Percentiles rank a stretch among this genome's conserved stretches.
These are phyloP conservation scores for Ogataea trehaloabstinens DNA, from an alignment of 805 yeast species.

Conservation along the genomic window DNA sequence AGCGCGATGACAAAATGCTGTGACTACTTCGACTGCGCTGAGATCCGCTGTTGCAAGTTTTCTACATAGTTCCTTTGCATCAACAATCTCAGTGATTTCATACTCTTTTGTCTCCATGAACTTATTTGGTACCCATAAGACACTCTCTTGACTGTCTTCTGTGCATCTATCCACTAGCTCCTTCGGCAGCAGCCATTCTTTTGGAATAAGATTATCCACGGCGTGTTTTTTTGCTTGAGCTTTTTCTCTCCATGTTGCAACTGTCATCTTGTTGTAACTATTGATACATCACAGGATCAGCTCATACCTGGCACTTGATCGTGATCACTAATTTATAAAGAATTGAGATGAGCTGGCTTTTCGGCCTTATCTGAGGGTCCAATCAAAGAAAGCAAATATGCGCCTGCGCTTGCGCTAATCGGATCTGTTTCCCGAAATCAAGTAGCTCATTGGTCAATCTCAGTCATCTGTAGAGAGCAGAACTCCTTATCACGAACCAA, in stretches of 20 bases:
- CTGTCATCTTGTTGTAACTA: no score
- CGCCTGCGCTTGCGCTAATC: no score
- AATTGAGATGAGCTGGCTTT: no score
- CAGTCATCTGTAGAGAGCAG: no score
- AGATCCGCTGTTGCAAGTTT: background rate
- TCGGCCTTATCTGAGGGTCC: no score
- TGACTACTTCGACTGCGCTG: background rate
- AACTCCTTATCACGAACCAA: no score
- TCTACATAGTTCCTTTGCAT: background rate
- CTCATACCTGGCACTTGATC: no score
- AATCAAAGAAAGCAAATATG: no score
- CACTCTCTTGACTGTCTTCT: background rate
- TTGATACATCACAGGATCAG: no score
- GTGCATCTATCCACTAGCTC: background rate
- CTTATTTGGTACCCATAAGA: background rate
- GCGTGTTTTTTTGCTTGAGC: background rate
- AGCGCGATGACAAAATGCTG: constrained; percentile 27
- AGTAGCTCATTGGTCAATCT: no score
- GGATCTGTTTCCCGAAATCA: no score
- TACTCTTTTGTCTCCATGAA: background rate
- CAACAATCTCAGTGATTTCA: background rate
- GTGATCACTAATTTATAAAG: no score
- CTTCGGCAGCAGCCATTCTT: background rate
- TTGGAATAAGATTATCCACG: background rate
- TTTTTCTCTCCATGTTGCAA: background rate